Conservation (phyloP, 345 rosid genomes). For the Bruguiera parviflora region DNA sequence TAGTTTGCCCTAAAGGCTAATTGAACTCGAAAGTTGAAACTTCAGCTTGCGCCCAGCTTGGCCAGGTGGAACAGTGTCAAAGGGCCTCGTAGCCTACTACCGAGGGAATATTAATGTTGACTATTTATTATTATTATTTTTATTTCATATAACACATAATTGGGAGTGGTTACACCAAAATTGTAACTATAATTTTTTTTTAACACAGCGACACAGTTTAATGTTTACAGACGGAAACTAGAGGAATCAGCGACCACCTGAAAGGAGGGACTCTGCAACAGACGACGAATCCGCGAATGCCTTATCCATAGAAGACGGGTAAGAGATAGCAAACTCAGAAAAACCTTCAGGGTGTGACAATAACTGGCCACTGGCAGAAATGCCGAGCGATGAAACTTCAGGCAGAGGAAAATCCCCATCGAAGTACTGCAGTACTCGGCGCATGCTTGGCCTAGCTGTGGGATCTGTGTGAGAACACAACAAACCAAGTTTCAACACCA, state of each 20-base stretch:
- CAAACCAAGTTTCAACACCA: constrained; percentile 58
- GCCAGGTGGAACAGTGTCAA: too few species aligned
- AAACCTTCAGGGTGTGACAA: constrained; percentile 38
- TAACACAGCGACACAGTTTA: neutral
- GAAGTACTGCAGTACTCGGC: constrained; percentile 47
- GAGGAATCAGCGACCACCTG: constrained; percentile 46
- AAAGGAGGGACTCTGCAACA: constrained; percentile 48
- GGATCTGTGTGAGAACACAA: constrained; percentile 51
- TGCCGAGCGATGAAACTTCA: constrained; percentile 31
- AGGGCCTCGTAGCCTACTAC: too few species aligned
- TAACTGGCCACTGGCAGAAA: constrained; percentile 34
- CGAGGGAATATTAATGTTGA: too few species aligned
- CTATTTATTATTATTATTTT: too few species aligned
- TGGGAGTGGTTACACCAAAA: too few species aligned
- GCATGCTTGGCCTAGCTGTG: constrained; percentile 52
- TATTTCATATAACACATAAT: too few species aligned
- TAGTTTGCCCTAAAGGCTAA: too few species aligned
- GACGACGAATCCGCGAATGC: constrained; percentile 37
- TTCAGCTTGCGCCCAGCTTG: too few species aligned
- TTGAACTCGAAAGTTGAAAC: too few species aligned
- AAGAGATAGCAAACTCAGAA: constrained; percentile 36
- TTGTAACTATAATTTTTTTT: neutral
- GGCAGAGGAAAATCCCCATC: constrained; percentile 44
- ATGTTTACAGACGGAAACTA: neutral
- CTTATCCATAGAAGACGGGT: constrained; percentile 32